These are phyloP conservation scores for Sisymbrium altissimum DNA, from an alignment of 345 rosid species.

Conservation along the genomic window DNA sequence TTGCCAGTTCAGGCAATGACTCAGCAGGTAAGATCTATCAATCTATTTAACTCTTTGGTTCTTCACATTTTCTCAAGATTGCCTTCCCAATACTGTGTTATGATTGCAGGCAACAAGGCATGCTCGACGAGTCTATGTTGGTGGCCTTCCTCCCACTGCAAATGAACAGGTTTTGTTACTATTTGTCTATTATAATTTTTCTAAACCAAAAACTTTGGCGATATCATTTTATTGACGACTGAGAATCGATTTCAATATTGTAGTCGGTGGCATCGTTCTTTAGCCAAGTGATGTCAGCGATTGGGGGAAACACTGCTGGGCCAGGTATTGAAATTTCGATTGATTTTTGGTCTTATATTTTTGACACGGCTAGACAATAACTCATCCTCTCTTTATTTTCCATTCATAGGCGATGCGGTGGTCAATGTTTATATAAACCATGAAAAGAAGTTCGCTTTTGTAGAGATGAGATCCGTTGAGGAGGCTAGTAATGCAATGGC, in stretches of 20 bases:
- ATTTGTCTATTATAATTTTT: neutral
- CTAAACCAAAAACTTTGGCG: neutral
- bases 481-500: conserved; percentile 99
- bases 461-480: conserved; percentile 99
- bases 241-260: conserved; percentile 25
- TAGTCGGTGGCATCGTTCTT: conserved; percentile 92
- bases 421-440: conserved; percentile 98
- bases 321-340: conserved; percentile 52
- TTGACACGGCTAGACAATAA: neutral
- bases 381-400: conserved; percentile 18
- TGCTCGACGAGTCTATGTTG: conserved; percentile 98
- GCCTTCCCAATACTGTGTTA: neutral
- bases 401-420: conserved; percentile 84
- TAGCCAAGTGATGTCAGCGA: conserved; percentile 96
- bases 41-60: neutral
- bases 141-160: conserved; percentile 95
- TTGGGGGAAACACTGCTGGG: conserved; percentile 98
- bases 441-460: conserved; percentile 99
- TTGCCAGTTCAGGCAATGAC: conserved; percentile 99
- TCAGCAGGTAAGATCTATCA: conserved; percentile 69
- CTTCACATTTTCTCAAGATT: conserved; percentile 1
- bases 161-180: conserved; percentile 77
- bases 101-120: conserved; percentile 88
- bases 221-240: conserved; percentile 6
- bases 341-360: neutral